phyloP scores from a whole-genome alignment of 768 basidiomycete genomes.

The Lactarius quietus region DNA sequence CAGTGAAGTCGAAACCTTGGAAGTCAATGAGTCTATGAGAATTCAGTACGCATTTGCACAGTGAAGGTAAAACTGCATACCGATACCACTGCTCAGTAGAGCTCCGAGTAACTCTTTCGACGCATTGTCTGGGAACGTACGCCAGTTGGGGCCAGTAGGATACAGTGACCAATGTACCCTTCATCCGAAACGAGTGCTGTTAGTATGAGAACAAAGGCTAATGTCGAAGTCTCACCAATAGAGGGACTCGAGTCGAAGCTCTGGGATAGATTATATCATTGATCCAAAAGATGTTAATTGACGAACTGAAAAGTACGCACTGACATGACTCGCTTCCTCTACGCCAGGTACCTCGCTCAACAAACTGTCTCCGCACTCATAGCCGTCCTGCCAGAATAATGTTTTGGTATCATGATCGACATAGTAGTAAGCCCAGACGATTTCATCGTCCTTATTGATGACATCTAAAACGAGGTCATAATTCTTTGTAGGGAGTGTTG shows the following conservation, averaged over 20 bases:
- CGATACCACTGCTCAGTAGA: constrained; percentile 14
- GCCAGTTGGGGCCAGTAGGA: constrained; percentile 1
- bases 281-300: background rate
- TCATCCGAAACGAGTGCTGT: background rate
- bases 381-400: constrained; percentile 10
- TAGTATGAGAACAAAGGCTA: too few relatives aligned
- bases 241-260: constrained; percentile 8
- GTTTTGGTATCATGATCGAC: constrained; percentile 8
- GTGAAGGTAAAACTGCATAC: background rate
- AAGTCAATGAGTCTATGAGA: constrained; percentile 11
- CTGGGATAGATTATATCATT: background rate
- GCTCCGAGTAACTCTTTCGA: background rate
- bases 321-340: constrained; percentile 4
- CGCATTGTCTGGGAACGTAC: constrained; percentile 2
- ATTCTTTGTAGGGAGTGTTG: background rate
- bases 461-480: constrained; percentile 16
- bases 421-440: constrained; percentile 13
- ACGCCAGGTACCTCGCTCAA: background rate
- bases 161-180: constrained; percentile 23
- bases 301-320: constrained; percentile 5
- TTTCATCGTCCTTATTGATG: background rate
- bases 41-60: background rate
- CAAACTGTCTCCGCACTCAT: background rate
- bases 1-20: constrained; percentile 10
- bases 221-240: constrained; percentile 7